phyloP scores from a whole-genome alignment of 1,139 yeast genomes.

The Saccharomycopsis hybrid region DNA sequence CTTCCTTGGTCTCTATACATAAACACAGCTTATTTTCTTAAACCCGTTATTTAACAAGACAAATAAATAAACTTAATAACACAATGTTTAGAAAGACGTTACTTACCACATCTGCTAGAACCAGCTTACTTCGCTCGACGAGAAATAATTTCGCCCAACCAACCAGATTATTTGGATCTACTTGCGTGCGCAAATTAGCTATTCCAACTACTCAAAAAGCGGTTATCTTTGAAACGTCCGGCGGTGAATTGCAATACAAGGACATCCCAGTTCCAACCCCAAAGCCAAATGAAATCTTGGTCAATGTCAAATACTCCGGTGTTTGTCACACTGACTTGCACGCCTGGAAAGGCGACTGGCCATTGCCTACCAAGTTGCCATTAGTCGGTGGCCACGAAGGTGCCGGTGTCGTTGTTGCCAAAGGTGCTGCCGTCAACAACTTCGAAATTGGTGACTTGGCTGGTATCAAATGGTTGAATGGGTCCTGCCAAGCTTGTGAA shows the following conservation, averaged over 20 bases:
- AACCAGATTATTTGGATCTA: too few relatives aligned
- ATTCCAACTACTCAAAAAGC: conserved; percentile 48
- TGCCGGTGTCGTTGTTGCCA: conserved; percentile 57
- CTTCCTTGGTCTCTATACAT: too few relatives aligned
- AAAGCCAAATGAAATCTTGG: conserved; percentile 51
- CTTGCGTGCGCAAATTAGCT: conserved; percentile 33
- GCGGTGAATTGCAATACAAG: conserved; percentile 45
- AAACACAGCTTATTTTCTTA: too few relatives aligned
- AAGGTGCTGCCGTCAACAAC: conserved; percentile 51
- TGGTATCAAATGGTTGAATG: conserved; percentile 62
- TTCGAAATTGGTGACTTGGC: conserved; percentile 59
- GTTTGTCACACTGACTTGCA: conserved; percentile 67
- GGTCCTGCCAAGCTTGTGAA: conserved; percentile 57
- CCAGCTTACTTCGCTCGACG: too few relatives aligned
- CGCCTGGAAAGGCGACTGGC: conserved; percentile 73
- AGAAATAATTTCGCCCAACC: too few relatives aligned
- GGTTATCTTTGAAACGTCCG: conserved; percentile 43
- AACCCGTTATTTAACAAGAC: too few relatives aligned
- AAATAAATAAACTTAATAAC: too few relatives aligned
- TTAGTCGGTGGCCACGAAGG: conserved; percentile 70
- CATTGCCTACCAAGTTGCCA: conserved; percentile 51
- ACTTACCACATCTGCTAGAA: too few relatives aligned
- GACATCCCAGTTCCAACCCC: conserved; percentile 58
- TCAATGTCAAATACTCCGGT: conserved; percentile 61
- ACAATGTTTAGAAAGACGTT: too few relatives aligned